Conservation (phyloP, 768 basidiomycete genomes). For the Floccularia luteovirens region DNA sequence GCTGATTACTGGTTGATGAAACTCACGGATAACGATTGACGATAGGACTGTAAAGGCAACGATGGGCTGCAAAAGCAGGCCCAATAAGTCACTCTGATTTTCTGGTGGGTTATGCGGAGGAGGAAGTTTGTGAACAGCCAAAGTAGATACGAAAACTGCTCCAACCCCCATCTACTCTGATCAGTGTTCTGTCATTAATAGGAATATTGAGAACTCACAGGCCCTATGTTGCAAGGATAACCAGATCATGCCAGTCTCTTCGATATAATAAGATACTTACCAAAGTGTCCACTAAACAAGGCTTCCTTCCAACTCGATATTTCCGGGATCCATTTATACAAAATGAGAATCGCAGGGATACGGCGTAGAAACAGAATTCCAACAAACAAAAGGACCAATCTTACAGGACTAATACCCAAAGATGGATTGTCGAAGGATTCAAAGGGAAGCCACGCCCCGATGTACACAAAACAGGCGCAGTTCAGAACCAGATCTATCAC, state of each 20-base stretch:
- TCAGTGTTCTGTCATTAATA: not conserved
- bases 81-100: constrained; percentile 64
- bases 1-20: not conserved
- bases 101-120: constrained; percentile 49
- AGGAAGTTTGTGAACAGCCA: constrained; percentile 60
- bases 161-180: constrained; percentile 77
- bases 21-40: constrained; percentile 77
- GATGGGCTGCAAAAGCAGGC: constrained; percentile 69
- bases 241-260: constrained; percentile 1
- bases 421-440: constrained; percentile 43
- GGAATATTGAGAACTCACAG: constrained; percentile 26
- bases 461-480: constrained; percentile 75
- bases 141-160: constrained; percentile 79
- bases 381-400: constrained; percentile 60
- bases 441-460: constrained; percentile 84
- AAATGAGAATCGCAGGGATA: constrained; percentile 66
- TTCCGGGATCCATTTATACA: constrained; percentile 86
- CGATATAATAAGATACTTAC: constrained; percentile 20
- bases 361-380: constrained; percentile 69
- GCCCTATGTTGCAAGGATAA: constrained; percentile 26
- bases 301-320: constrained; percentile 82
- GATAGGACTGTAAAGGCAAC: constrained; percentile 82
- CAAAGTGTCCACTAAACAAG: constrained; percentile 88
- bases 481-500: constrained; percentile 87
- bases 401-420: constrained; percentile 62